Base-by-base conservation (phyloP, 1,139 yeast species). In the Diutina pseudorugosa region DNA sequence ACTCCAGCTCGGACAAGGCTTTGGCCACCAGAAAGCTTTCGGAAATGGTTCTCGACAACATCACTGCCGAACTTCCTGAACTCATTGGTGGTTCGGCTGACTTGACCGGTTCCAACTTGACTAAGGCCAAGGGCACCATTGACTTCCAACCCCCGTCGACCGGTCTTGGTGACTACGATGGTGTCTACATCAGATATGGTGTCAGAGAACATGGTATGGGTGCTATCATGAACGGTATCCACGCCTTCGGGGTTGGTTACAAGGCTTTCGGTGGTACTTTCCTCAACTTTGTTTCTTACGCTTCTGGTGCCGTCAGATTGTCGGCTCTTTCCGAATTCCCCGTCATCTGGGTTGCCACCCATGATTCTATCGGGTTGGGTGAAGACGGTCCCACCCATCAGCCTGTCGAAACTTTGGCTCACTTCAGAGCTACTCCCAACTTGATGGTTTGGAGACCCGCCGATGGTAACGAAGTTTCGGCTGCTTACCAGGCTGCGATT, bases 371-470 rank as follows among this genome's bases (percentile, higher is more conserved):
- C 67, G 98, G 98, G 75, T 81, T 93, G 62, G 98, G 98, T 76
- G 98, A 93, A 79, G 98, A 93, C 69, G 98, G 98, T 68, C 98
- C 98, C 71, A 93, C 98, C 68, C 98, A 93, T 75, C 98, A 93
- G 79, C 99, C 99, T 72, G 89, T 93, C 65, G 99, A 93, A 81
- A 93, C 98, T 58, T 77, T 93, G 69, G 96, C 98, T 57, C 98
- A 93, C 74, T 83, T 94, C 75, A 89, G 99, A 80, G 96, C 98
- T 61, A 70, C 81, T 64, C 99, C 99, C 76, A 94, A 94, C 80
- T 66, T 83, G 64, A 81, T 85, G 70, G 98, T 93, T 57, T 93
- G 98, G 98, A 89, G 99, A 82, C 98, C 98, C 63, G 98, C 98
- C 67, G 98, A 94, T 71, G 99, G 99, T 77, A 93, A 93, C 72